Evolutionary conservation across 176 grass and related monocot species (phyloP), one percentile per base, ranked within the genome.

Genomic region (Pontederia crassipes): DNA sequence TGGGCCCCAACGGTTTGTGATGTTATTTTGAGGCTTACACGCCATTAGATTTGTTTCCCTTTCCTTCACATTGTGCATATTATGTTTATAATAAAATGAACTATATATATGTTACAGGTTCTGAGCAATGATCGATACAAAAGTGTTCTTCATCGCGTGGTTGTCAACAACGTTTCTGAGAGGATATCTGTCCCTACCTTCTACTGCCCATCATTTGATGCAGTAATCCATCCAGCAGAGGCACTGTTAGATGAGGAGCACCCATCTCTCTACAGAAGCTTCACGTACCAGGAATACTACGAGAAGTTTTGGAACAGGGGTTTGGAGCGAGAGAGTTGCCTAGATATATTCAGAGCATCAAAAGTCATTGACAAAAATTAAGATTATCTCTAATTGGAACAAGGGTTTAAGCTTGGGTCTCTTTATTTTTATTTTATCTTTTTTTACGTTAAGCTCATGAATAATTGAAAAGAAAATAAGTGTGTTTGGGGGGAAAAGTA

Each of bases 131-230:
- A 81, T 12, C 59, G 74, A 2, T 95, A 83, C 66, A 86, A 72
- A 67, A 95, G 90, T 62, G 90, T 89, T 67, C 77, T 86, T 57
- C 90, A 89, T 68, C 77, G 86, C 0, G 90, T 79, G 54, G 76
- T 95, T 48, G 86, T 89, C 9, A 95, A 95, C 71, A 79, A 61
- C 74, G 53, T 78, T 55, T 89, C 59, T 35, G 90, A 89, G 80
- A 80, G 90, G 40, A 86, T 95, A 12, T 89, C 90, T 9, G 74
- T 95, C 62, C 86, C 90, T 28, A 89, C 86, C 20, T 95, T 95
- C 74, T 89, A 89, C 60, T 76, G 79, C 54, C 86, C 90, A 17
- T 89, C 82, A 0, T 74, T 56, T 17, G 82, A 83, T 76, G 77
- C 82, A 40, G 35, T 83, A 54, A 73, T 95, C 14, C 52, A 67